Percentiles rank a stretch among this genome's conserved stretches.
Evolutionary conservation across 1,284 basidiomycete species (phyloP).

Genomic region (Ustilago hordei): DNA sequence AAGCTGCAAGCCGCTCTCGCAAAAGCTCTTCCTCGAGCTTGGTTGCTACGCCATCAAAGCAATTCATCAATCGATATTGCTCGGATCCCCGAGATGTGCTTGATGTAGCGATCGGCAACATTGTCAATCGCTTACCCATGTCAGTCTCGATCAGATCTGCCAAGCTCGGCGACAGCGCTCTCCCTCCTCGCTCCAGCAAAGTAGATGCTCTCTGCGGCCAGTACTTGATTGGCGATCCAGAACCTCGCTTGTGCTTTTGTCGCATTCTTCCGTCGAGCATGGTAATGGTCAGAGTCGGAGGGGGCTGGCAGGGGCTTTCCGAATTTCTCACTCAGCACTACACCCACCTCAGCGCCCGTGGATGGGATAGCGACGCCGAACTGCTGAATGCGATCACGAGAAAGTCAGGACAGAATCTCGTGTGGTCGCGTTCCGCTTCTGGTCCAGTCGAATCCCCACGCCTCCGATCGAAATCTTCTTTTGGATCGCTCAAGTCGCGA

Average conservation of each 20-base stretch:
- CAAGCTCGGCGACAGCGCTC: neutral
- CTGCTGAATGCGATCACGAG: neutral
- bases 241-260: conserved; percentile 64
- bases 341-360: conserved; percentile 24
- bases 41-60: neutral
- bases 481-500: conserved; percentile 13
- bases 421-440: conserved; percentile 42
- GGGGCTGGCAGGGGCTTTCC: conserved; percentile 69
- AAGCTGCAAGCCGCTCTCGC: neutral
- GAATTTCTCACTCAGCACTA: conserved; percentile 55
- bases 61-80: conserved; percentile 74
- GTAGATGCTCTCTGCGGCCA: conserved; percentile 51
- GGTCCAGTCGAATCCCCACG: conserved; percentile 22
- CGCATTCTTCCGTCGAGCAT: conserved; percentile 63
- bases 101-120: conserved; percentile 89
- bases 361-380: neutral
- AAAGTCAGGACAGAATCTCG: neutral
- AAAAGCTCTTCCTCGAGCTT: conserved; percentile 9
- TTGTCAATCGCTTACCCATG: conserved; percentile 87
- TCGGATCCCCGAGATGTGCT: conserved; percentile 88
- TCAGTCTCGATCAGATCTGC: conserved; percentile 42
- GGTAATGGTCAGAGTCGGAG: conserved; percentile 69
- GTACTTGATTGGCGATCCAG: conserved; percentile 66
- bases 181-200: neutral
- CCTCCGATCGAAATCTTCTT: conserved; percentile 16